phyloP scores from a whole-genome alignment of 75 land plant genomes.

The Pinus albicaulis region DNA sequence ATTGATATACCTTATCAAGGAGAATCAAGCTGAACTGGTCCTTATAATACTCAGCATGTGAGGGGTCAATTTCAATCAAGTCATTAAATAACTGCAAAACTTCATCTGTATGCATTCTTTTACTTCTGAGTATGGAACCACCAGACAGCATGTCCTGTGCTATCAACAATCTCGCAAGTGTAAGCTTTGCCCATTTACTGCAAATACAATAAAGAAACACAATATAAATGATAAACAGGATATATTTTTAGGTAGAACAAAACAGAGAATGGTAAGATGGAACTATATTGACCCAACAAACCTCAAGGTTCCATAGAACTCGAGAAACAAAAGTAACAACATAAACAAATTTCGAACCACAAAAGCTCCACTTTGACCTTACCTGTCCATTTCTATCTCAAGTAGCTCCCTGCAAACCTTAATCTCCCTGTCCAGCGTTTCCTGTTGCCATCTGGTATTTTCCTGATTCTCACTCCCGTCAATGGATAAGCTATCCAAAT shows the following conservation, averaged over 20 bases:
- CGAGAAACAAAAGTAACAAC: neutral
- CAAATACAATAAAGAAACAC: conserved; percentile 9
- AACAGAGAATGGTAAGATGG: neutral
- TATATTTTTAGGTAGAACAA: neutral
- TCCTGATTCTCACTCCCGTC: conserved; percentile 1
- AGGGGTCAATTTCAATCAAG: conserved; percentile 61
- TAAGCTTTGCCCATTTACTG: conserved; percentile 90
- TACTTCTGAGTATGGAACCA: conserved; percentile 9
- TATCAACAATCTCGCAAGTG: conserved; percentile 75
- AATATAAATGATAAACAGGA: neutral
- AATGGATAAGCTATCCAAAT: conserved; percentile 15
- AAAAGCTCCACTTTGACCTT: conserved; percentile 3
- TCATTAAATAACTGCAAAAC: conserved; percentile 44
- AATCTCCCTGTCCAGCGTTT: conserved; percentile 59
- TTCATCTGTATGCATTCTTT: conserved; percentile 46
- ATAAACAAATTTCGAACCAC: neutral
- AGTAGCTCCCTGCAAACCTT: conserved; percentile 62
- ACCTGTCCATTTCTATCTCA: conserved; percentile 62
- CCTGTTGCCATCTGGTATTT: conserved; percentile 34
- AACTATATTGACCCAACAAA: neutral
- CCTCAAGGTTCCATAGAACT: neutral
- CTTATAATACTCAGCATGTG: conserved; percentile 61
- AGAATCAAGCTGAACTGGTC: conserved; percentile 62
- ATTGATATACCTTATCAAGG: conserved; percentile 53
- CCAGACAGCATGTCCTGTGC: conserved; percentile 33